phyloP scores from a whole-genome alignment of 1,284 basidiomycete species.

The Phellopilus nigrolimitatus region DNA sequence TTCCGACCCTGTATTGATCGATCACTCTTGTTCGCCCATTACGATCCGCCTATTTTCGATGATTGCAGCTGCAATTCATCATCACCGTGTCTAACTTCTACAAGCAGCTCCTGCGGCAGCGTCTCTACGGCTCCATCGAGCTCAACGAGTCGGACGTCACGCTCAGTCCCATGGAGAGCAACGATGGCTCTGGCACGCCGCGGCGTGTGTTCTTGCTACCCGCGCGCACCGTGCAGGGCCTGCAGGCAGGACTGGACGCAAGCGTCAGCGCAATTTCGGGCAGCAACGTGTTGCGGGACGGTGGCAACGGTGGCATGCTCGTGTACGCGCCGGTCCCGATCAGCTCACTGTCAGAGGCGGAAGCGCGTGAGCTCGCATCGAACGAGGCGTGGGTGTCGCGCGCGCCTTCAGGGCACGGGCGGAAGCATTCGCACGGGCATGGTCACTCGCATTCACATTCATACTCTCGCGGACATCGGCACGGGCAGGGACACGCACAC shows the following conservation, averaged over 20 bases:
- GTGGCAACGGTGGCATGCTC: slow-evolving; percentile 29
- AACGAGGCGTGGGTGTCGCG: slow-evolving; percentile 60
- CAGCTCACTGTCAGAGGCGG: slow-evolving; percentile 44
- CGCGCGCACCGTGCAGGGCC: slow-evolving; percentile 1
- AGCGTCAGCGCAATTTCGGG: too few species aligned
- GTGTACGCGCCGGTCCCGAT: slow-evolving; percentile 70
- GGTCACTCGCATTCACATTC: slow-evolving; percentile 23
- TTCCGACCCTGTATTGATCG: background rate
- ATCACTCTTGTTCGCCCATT: background rate
- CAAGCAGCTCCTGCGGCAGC: slow-evolving; percentile 41
- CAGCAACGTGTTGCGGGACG: slow-evolving; percentile 7
- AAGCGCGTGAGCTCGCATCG: slow-evolving; percentile 51
- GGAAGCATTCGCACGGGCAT: background rate
- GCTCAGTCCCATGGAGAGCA: slow-evolving; percentile 21
- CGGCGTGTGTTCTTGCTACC: slow-evolving; percentile 58
- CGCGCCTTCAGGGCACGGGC: background rate
- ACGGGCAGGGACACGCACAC: slow-evolving; percentile 25
- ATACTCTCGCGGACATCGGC: slow-evolving; percentile 25
- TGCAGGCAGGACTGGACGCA: background rate
- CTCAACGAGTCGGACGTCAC: slow-evolving; percentile 12
- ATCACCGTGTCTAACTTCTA: slow-evolving; percentile 64
- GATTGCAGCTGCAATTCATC: slow-evolving; percentile 60
- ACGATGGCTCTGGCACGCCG: slow-evolving; percentile 31
- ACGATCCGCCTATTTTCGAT: background rate
- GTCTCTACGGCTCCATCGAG: slow-evolving; percentile 29